Base-by-base conservation (phyloP, 106 monocot species). In the Allium cepa region DNA sequence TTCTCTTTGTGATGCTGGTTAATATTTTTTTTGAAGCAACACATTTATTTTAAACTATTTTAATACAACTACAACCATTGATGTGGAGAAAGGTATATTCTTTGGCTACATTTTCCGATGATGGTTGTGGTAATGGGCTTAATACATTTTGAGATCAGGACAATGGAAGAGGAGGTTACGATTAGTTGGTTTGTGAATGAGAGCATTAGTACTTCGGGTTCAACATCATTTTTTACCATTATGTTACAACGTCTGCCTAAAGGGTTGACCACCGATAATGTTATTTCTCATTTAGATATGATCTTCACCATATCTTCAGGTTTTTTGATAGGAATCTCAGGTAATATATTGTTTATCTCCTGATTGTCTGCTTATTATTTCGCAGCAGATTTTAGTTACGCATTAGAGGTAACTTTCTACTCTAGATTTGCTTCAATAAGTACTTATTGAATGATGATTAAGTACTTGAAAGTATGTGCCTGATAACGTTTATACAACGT, bases 181-280 rank as follows among this genome's bases (percentile, higher is more conserved):
- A 78, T 76, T 68, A 92, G 88, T 1, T 53, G 97, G 10, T 86
- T 89, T 71, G 70, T 85, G 1, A 88, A 84, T 27, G 91, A 83
- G 18, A 77, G 73, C 66, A 72, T 87, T 11, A 75, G 64, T 26
- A 71, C 76, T 22, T 72, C 71, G 18, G 45, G 14, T 53, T 99
- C 92, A 0, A 73, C 91, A 59, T 83, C 88, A 7, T 69, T 99
- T 16, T 99, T 99, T 60, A 99, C 92, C 51, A 73, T 87, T 62
- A 90, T 90, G 89, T 66, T 99, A 22, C 92, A 92, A 71, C 92
- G 92, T 28, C 79, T 99, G 9, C 97, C 92, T 7, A 89, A 85
- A 64, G 66, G 56, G 1, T 75, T 99, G 11, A 92, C 92, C 0
- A 76, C 84, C 0, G 80, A 92, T 27, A 86, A 79, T 65, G 69